A percentile compares a stretch with the other conserved stretches of the same genome.
Evolutionary conservation across 2,329 filamentous ascomycete species (phyloP).

Genomic region (Mariannaea elegans): DNA sequence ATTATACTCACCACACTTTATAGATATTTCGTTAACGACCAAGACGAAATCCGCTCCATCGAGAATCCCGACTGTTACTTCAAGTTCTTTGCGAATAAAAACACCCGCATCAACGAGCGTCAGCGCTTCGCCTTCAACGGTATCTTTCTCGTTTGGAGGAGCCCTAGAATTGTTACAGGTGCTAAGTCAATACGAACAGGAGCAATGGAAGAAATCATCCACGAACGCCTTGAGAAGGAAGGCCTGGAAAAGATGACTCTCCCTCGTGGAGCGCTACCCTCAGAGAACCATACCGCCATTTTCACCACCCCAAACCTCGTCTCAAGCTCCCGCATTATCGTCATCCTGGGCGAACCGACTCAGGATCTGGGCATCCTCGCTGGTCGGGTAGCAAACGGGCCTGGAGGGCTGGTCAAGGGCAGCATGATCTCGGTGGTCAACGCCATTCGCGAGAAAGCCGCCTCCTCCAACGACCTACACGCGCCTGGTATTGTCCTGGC

Average conservation of each 20-base stretch:
- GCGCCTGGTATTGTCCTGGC: slow-evolving; percentile 74
- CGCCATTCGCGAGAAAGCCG: slow-evolving; percentile 49
- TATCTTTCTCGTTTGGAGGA: slow-evolving; percentile 46
- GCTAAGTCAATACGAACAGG: slow-evolving; percentile 51
- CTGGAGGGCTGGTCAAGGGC: slow-evolving; percentile 74
- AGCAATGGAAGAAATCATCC: slow-evolving; percentile 69
- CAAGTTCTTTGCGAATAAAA: slow-evolving; percentile 77
- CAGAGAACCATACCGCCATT: slow-evolving; percentile 73
- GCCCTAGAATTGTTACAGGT: not conserved
- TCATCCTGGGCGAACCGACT: slow-evolving; percentile 76
- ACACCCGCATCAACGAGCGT: slow-evolving; percentile 78
- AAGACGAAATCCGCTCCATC: slow-evolving; percentile 78
- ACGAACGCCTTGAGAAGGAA: slow-evolving; percentile 66
- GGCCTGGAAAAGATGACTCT: slow-evolving; percentile 69
- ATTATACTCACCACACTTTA: not conserved
- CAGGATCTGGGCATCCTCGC: slow-evolving; percentile 82
- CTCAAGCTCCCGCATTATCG: slow-evolving; percentile 68
- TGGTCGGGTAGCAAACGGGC: slow-evolving; percentile 70
- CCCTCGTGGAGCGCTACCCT: slow-evolving; percentile 60
- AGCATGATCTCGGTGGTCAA: slow-evolving; percentile 72
- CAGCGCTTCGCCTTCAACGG: slow-evolving; percentile 80
- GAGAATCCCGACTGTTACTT: slow-evolving; percentile 74
- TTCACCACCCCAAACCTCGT: slow-evolving; percentile 64
- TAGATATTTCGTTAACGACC: slow-evolving; percentile 81
- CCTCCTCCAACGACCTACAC: slow-evolving; percentile 44